Conservation (phyloP, 345 rosid genomes). For the Brassica incana region DNA sequence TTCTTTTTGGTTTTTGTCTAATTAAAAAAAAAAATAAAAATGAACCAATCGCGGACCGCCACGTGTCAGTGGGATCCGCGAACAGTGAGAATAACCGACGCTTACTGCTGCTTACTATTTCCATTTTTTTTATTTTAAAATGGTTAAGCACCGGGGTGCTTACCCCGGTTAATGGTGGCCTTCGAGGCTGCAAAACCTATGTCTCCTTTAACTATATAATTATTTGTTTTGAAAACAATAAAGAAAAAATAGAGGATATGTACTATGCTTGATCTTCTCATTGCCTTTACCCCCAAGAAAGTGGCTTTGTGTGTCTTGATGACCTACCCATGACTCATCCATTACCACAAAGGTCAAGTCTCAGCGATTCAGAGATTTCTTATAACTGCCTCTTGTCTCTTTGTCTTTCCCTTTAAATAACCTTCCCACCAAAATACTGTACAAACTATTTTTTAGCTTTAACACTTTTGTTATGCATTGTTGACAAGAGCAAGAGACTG, state of each 20-base stretch:
- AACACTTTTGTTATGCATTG: neutral
- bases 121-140: no score
- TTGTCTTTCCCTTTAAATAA: slow-evolving; percentile 38
- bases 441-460: neutral
- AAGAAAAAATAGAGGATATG: slow-evolving; percentile 14
- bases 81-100: no score
- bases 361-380: neutral
- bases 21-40: no score
- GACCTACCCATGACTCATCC: slow-evolving; percentile 35
- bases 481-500: neutral
- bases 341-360: slow-evolving; percentile 15
- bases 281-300: slow-evolving; percentile 22
- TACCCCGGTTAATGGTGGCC: neutral
- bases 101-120: no score
- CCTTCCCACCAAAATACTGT: slow-evolving; percentile 1
- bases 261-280: slow-evolving; percentile 1
- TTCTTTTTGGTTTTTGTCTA: no score
- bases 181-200: neutral
- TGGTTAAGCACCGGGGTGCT: no score
- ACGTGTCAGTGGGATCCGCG: no score
- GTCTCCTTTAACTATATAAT: neutral
- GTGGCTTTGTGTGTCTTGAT: slow-evolving; percentile 37
- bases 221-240: neutral
- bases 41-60: no score
- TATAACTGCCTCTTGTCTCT: slow-evolving; percentile 30